Percentiles rank a stretch among this genome's conserved stretches.
phyloP scores from a whole-genome alignment of 495 filamentous ascomycete species.

The Tetracladium setigerum region DNA sequence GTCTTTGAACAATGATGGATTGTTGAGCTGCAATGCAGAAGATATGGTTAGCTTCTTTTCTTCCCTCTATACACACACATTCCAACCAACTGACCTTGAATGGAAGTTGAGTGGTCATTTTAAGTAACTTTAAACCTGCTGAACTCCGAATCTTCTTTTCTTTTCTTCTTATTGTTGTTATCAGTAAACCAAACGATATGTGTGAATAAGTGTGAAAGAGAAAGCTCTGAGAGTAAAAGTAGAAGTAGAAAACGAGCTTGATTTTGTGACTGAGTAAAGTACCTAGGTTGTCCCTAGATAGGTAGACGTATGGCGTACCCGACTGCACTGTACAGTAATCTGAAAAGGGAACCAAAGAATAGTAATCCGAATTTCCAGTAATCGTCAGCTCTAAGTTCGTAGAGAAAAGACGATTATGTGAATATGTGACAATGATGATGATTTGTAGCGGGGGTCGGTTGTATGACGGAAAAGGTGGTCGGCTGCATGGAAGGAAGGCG shows the following conservation, averaged over 20 bases:
- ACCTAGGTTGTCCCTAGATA: background rate
- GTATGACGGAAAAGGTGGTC: too few relatives aligned
- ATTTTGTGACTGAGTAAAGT: background rate
- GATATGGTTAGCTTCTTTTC: conserved; percentile 8
- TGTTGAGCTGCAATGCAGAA: conserved; percentile 37
- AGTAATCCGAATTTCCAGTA: too few relatives aligned
- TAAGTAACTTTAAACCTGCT: background rate
- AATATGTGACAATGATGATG: too few relatives aligned
- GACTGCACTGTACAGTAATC: too few relatives aligned
- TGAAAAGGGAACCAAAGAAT: too few relatives aligned
- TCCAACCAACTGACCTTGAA: conserved; percentile 6
- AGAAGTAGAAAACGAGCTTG: too few relatives aligned
- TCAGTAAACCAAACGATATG: background rate
- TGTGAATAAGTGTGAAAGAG: background rate
- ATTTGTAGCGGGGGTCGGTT: too few relatives aligned
- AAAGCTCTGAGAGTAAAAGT: background rate
- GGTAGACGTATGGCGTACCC: too few relatives aligned
- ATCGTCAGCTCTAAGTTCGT: too few relatives aligned
- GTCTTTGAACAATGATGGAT: conserved; percentile 50
- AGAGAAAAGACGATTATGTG: too few relatives aligned
- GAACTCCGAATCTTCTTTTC: too few relatives aligned
- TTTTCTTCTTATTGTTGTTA: background rate
- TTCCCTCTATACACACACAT: background rate
- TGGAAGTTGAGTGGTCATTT: conserved; percentile 12
- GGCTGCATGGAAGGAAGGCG: too few relatives aligned